Percentiles rank a stretch among this genome's conserved stretches.
Evolutionary conservation across 2,329 filamentous ascomycete species (phyloP).

Genomic region (Ophioceras dolichostomum): DNA sequence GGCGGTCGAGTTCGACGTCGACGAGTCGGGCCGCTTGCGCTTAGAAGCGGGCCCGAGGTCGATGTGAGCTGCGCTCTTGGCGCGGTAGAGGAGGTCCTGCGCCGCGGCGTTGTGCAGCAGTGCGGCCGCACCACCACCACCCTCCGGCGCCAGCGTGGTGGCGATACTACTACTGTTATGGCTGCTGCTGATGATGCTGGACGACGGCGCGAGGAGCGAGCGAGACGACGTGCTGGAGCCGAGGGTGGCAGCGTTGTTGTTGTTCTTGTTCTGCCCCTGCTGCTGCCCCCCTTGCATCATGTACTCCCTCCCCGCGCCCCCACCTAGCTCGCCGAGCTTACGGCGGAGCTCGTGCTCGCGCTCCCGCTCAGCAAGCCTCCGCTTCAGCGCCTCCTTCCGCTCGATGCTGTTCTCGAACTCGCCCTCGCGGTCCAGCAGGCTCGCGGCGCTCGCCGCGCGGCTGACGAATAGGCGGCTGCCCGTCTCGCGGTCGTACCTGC

Average conservation of each 20-base stretch:
- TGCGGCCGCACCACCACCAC: conserved; percentile 12
- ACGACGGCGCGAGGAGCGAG: too few species aligned
- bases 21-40: conserved; percentile 44
- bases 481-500: conserved; percentile 42
- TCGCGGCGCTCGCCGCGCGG: conserved; percentile 38
- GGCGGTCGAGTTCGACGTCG: conserved; percentile 21
- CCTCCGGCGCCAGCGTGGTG: neutral
- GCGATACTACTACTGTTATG: neutral
- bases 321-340: conserved; percentile 51
- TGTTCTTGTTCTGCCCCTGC: neutral
- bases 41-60: conserved; percentile 47
- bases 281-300: conserved; percentile 35
- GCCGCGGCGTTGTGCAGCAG: conserved; percentile 34
- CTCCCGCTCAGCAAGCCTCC: conserved; percentile 53
- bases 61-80: conserved; percentile 25
- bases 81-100: conserved; percentile 27
- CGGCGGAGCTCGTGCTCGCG: conserved; percentile 62
- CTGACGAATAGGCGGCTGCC: conserved; percentile 44
- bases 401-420: conserved; percentile 46
- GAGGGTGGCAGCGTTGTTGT: neutral
- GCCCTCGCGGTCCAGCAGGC: conserved; percentile 51
- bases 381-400: conserved; percentile 52
- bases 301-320: conserved; percentile 58
- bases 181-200: too few species aligned
- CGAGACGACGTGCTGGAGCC: too few species aligned